These are phyloP conservation scores for Apiospora marii DNA, from an alignment of 2,329 filamentous ascomycete species.

Conservation along the genomic window DNA sequence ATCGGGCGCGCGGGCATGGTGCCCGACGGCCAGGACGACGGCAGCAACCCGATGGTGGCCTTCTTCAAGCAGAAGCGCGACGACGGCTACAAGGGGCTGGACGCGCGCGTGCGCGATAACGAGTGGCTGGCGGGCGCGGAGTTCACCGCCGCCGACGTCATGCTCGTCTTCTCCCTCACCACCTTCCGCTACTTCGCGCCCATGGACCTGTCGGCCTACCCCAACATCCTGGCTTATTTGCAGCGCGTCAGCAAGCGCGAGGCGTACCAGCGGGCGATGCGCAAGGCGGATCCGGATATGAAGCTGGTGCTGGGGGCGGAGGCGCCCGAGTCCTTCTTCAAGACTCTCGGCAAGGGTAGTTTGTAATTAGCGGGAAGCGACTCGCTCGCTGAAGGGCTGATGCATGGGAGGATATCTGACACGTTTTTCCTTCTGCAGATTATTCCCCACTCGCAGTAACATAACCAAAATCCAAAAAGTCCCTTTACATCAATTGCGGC, in stretches of 20 bases:
- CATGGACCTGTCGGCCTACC: constrained; percentile 50
- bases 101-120: constrained; percentile 50
- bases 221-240: constrained; percentile 55
- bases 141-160: constrained; percentile 72
- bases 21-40: constrained; percentile 39
- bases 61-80: constrained; percentile 33
- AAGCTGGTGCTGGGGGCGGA: constrained; percentile 32
- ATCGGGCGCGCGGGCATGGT: constrained; percentile 46
- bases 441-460: too few species aligned
- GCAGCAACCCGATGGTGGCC: constrained; percentile 15
- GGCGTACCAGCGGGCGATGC: constrained; percentile 56
- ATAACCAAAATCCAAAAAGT: too few species aligned
- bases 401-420: neutral
- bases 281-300: constrained; percentile 57
- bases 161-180: constrained; percentile 67
- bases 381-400: too few species aligned
- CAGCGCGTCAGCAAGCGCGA: constrained; percentile 51
- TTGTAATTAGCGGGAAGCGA: neutral
- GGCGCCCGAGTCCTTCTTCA: constrained; percentile 16
- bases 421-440: too few species aligned
- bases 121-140: constrained; percentile 69
- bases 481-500: too few species aligned
- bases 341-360: neutral
- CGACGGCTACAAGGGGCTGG: constrained; percentile 44
- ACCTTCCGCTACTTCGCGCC: constrained; percentile 64